phyloP scores from a whole-genome alignment of 179 eudicot species.

The Silene coronaria region DNA sequence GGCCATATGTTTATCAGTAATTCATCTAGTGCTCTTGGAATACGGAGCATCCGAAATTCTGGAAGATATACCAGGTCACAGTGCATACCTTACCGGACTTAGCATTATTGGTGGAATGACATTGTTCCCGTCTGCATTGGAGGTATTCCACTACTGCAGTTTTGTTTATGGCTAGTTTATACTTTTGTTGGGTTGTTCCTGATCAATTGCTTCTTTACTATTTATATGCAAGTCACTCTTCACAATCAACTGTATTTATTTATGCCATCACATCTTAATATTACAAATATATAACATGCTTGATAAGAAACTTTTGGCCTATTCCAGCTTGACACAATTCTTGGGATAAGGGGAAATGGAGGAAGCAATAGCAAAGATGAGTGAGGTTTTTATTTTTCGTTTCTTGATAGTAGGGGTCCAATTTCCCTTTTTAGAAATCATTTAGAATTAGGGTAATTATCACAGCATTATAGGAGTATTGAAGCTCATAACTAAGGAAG shows the following conservation, averaged over 20 bases:
- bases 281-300: not conserved
- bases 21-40: conserved; percentile 70
- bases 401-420: no score
- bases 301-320: not conserved
- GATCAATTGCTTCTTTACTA: not conserved
- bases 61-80: conserved; percentile 77
- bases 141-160: conserved; percentile 42
- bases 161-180: not conserved
- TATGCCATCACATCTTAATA: not conserved
- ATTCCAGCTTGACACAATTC: not conserved
- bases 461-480: no score
- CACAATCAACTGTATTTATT: not conserved
- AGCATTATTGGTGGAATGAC: conserved; percentile 97
- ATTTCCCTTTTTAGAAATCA: no score
- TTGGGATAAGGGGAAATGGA: not conserved
- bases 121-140: conserved; percentile 77
- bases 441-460: no score
- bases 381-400: not conserved
- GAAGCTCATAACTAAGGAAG: no score
- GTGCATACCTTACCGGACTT: conserved; percentile 74
- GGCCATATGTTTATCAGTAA: conserved; percentile 49
- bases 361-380: not conserved
- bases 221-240: not conserved
- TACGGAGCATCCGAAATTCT: conserved; percentile 69
- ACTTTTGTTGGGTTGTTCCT: not conserved